Evolutionary conservation across 73 alveolate species (phyloP).

Genomic region (Paramecium caudatum): DNA sequence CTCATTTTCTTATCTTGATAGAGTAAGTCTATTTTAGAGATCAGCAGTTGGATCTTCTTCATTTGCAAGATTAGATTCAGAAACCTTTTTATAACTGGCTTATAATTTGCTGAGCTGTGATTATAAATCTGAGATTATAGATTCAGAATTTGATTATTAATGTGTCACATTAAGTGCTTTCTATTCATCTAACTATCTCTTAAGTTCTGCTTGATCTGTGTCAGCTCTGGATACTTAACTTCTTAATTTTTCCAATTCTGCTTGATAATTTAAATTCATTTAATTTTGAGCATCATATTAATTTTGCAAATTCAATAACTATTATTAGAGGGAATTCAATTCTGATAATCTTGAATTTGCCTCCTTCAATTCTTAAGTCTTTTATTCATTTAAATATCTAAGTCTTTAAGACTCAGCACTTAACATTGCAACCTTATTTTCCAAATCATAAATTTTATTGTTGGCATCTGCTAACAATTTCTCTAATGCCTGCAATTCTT

Average conservation of each 20-base stretch:
- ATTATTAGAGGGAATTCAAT: neutral
- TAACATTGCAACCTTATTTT: constrained; percentile 47
- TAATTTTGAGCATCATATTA: constrained; percentile 19
- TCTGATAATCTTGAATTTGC: neutral
- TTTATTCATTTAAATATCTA: constrained; percentile 18
- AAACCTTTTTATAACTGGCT: constrained; percentile 6
- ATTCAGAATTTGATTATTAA: neutral
- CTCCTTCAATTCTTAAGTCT: neutral
- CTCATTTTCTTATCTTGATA: constrained; percentile 7
- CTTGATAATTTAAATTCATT: neutral
- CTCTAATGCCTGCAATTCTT: neutral
- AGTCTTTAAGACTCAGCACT: constrained; percentile 44
- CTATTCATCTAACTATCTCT: constrained; percentile 8
- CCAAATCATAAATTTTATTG: constrained; percentile 26
- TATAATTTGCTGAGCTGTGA: neutral
- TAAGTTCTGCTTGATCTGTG: neutral
- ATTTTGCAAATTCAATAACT: neutral
- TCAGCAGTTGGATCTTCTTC: constrained; percentile 45
- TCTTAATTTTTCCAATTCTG: neutral
- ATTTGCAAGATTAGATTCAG: constrained; percentile 24
- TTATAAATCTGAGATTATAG: neutral
- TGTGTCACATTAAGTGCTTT: neutral
- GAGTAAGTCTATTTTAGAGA: neutral
- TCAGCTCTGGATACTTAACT: neutral
- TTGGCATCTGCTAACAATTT: neutral